These are phyloP conservation scores for Epichloe glyceriae DNA, from an alignment of 2,329 filamentous ascomycete genomes.

Conservation along the genomic window DNA sequence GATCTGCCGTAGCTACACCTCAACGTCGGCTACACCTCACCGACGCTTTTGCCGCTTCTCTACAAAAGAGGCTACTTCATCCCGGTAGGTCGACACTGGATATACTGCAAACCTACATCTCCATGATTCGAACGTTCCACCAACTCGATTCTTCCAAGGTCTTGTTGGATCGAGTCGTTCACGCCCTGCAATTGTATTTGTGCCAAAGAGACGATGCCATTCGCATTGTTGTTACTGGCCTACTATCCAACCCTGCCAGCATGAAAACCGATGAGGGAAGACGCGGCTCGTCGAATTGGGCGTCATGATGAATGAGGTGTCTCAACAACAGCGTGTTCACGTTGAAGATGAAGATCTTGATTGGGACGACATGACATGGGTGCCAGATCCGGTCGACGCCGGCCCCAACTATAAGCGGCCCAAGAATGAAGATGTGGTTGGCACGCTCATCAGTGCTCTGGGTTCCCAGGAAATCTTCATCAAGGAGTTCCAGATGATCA, in stretches of 20 bases:
- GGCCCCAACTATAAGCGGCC: conserved; percentile 84
- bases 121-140: conserved; percentile 66
- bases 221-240: conserved; percentile 60
- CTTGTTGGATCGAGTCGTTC: conserved; percentile 59
- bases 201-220: conserved; percentile 68
- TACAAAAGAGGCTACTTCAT: conserved; percentile 57
- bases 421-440: conserved; percentile 81
- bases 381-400: conserved; percentile 85
- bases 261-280: conserved; percentile 31
- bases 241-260: conserved; percentile 50
- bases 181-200: conserved; percentile 61
- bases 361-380: conserved; percentile 88
- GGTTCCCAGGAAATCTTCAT: conserved; percentile 87
- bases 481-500: conserved; percentile 78
- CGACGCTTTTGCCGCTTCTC: conserved; percentile 50
- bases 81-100: conserved; percentile 64
- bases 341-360: conserved; percentile 60
- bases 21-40: conserved; percentile 58
- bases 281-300: conserved; percentile 54
- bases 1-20: conserved; percentile 55
- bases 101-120: conserved; percentile 66
- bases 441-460: conserved; percentile 76
- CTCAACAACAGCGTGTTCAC: conserved; percentile 38
- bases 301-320: conserved; percentile 47
- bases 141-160: conserved; percentile 66